Base-by-base conservation (phyloP, 1,139 yeast genomes). In the Pichia sp. region DNA sequence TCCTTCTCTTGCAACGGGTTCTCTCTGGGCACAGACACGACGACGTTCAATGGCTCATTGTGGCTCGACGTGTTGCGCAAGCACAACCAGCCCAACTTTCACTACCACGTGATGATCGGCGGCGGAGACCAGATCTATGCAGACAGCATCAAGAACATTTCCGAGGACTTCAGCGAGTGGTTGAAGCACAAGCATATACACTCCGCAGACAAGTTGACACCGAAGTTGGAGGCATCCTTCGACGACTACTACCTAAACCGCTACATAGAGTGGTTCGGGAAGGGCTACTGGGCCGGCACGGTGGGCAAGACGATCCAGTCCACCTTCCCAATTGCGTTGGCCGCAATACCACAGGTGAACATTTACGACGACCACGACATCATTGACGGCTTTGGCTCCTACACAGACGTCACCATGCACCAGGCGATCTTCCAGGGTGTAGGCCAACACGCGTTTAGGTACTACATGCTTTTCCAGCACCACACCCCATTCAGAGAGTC, bases 71-170 rank as follows among this genome's bases (percentile, higher is more conserved):
- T 92, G 3, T 66, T 92, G 64, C 74, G 79, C 32, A 82, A 82
- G 61, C 64, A 61, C 38, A 96, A 90, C 67, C 8, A 30, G 3
- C 65, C 72, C 5, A 70, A 75, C 47, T 69, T 74, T 43, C 92
- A 85, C 50, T 90, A 88, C 72, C 97, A 93, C 67, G 97, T 90
- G 5, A 90, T 92, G 96, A 75, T 92, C 46, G 98, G 98, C 23
- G 98, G 98, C 50, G 99, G 99, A 40, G 99, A 93, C 70, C 99
- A 93, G 72, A 79, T 93, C 53, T 93, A 93, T 70, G 84, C 92
- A 55, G 98, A 93, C 70, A 77, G 90, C 3, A 82, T 93, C 62
- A 87, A 85, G 67, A 64, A 79, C 41, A 76, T 82, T 45, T 81
- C 86, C 5, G 65, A 75, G 49, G 73, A 75, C 38, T 78, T 86